Percentiles rank a stretch among this genome's conserved stretches.
These are phyloP conservation scores for Russula lepida DNA, from an alignment of 768 basidiomycete species.

Conservation along the genomic window DNA sequence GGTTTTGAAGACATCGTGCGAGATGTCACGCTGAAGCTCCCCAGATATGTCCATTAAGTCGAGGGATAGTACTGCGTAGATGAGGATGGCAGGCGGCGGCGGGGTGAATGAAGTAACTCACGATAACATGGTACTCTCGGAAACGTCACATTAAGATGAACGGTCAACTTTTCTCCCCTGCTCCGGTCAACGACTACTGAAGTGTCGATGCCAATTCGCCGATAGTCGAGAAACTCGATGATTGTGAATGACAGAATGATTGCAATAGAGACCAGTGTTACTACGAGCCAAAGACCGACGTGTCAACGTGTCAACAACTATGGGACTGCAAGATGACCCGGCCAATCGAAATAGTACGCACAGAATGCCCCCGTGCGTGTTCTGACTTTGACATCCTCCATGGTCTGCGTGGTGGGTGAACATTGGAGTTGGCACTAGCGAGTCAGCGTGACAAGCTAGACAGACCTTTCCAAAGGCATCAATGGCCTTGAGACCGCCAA, in stretches of 20 bases:
- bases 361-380: slow-evolving; percentile 88
- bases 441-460: neutral
- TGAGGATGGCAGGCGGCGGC: neutral
- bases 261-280: slow-evolving; percentile 85
- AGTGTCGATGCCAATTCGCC: slow-evolving; percentile 77
- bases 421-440: neutral
- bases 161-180: slow-evolving; percentile 88
- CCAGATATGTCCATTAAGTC: slow-evolving; percentile 99
- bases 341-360: slow-evolving; percentile 33
- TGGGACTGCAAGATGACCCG: neutral
- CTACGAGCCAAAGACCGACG: slow-evolving; percentile 35
- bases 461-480: slow-evolving; percentile 99
- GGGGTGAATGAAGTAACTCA: slow-evolving; percentile 34
- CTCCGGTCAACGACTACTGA: slow-evolving; percentile 92
- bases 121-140: slow-evolving; percentile 96
- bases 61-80: slow-evolving; percentile 73
- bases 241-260: slow-evolving; percentile 88
- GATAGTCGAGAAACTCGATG: slow-evolving; percentile 95
- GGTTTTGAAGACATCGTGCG: slow-evolving; percentile 83
- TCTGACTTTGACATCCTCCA: slow-evolving; percentile 99
- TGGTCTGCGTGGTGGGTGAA: slow-evolving; percentile 51
- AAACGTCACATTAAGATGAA: slow-evolving; percentile 88
- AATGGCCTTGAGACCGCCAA: slow-evolving; percentile 76
- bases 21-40: slow-evolving; percentile 83
- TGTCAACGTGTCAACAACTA: slow-evolving; percentile 13